Base-by-base conservation (phyloP, 106 monocot genomes). In the Chionographis japonica region DNA sequence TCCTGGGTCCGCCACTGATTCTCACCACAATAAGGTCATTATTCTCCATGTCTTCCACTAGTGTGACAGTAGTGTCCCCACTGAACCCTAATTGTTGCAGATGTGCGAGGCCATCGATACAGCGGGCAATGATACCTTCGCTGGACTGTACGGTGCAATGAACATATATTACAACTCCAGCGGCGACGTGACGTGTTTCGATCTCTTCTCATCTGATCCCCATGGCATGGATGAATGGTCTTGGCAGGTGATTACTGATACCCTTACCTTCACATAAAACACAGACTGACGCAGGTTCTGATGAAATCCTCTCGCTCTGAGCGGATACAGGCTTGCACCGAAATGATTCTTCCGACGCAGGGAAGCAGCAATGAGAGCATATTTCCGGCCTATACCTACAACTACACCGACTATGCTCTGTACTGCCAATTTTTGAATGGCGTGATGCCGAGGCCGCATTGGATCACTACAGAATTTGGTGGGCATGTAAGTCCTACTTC, bases 101-200 rank as follows among this genome's bases (percentile, higher is more conserved):
- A 85, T 85, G 80, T 85, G 85, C 56, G 64, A 81, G 65, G 77
- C 80, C 19, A 78, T 80, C 4, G 80, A 85, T 42, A 43, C 80
- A 38, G 37, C 65, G 11, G 75, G 80, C 0, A 81, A 39, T 13
- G 62, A 77, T 18, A 62, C 73, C 6, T 74, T 85, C 27, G 52
- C 68, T 16, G 70, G 42, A 59, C 5, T 85, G 19, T 70, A 70
- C 38, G 77, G 74, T 4, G 80, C 80, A 0, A 71, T 81, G 73
- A 77, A 77, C 61, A 57, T 85, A 13, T 85, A 74, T 17, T 85
- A 80, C 71, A 85, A 80, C 46, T 60, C 70, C 55, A 80, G 60
- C 11, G 80, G 80, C 39, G 42, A 50, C 2, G 9, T 12, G 7
- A 40, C 53, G 43, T 80, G 80, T 53, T 74, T 85, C 9, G 52